phyloP scores from a whole-genome alignment of 129 eudicot species.

The Centrapalus pauciflorus region DNA sequence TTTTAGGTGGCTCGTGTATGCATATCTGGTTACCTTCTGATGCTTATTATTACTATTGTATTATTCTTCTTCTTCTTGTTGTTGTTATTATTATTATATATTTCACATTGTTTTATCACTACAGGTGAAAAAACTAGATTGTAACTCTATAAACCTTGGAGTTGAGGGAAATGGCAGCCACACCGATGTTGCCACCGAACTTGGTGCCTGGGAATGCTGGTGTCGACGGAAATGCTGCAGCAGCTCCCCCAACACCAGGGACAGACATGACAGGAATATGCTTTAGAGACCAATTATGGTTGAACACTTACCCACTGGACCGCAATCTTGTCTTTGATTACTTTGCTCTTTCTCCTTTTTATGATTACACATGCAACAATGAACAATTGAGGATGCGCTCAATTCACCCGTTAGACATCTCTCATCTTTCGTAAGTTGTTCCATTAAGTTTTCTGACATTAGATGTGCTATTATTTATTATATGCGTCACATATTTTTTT shows the following conservation, averaged over 20 bases:
- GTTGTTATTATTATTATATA: neutral
- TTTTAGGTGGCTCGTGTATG: too few species aligned
- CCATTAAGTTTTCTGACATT: neutral
- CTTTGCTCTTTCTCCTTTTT: slow-evolving; percentile 88
- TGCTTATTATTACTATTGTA: neutral
- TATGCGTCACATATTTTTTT: too few species aligned
- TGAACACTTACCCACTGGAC: slow-evolving; percentile 79
- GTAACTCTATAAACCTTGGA: neutral
- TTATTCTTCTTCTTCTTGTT: neutral
- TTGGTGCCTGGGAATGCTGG: slow-evolving; percentile 29
- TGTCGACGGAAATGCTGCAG: slow-evolving; percentile 47
- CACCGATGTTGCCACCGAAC: slow-evolving; percentile 65
- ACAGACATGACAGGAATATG: slow-evolving; percentile 94
- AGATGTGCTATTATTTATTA: neutral
- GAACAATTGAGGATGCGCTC: slow-evolving; percentile 76
- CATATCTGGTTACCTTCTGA: too few species aligned
- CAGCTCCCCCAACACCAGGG: slow-evolving; percentile 63
- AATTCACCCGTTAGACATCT: slow-evolving; percentile 77
- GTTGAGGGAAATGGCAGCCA: slow-evolving; percentile 44
- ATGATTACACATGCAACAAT: slow-evolving; percentile 79
- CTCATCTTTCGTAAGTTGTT: slow-evolving; percentile 67
- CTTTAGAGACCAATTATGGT: slow-evolving; percentile 83
- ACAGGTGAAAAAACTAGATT: neutral
- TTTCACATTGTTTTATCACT: neutral
- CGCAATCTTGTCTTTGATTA: slow-evolving; percentile 85